Conservation (phyloP, 441 rosid genomes). For the Pelargonium australe region DNA sequence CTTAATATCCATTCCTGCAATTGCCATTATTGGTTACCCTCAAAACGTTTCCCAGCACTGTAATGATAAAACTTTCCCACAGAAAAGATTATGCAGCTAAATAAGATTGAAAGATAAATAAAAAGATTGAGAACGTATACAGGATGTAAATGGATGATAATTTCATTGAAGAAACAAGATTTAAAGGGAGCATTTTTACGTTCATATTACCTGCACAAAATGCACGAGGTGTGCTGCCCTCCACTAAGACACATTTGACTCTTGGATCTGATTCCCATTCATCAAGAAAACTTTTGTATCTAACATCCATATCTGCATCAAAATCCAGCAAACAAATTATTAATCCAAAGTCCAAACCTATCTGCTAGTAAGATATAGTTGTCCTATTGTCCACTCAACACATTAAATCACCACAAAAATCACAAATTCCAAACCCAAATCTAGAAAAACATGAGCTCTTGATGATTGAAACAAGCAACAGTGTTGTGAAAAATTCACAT, state of each 20-base stretch:
- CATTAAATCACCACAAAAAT: neutral
- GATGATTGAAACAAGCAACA: no score
- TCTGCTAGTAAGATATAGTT: neutral
- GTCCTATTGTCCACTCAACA: neutral
- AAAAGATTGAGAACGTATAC: neutral
- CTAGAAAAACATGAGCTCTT: neutral
- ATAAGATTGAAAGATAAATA: neutral
- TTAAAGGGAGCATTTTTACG: neutral
- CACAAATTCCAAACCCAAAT: neutral
- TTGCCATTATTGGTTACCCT: slow-evolving; percentile 34
- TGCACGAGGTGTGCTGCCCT: slow-evolving; percentile 73
- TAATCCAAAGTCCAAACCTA: neutral
- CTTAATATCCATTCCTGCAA: slow-evolving; percentile 97
- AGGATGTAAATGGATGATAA: slow-evolving; percentile 1
- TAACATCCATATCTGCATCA: slow-evolving; percentile 74
- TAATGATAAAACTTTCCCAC: slow-evolving; percentile 15
- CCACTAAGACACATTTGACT: slow-evolving; percentile 74
- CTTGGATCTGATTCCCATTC: slow-evolving; percentile 81
- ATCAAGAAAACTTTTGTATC: slow-evolving; percentile 60
- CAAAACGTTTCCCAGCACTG: slow-evolving; percentile 26
- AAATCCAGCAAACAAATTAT: neutral
- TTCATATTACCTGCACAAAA: slow-evolving; percentile 56
- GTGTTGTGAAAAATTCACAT: no score
- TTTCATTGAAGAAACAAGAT: neutral
- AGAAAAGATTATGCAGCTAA: neutral